phyloP scores from a whole-genome alignment of 768 basidiomycete genomes.

The Lepiota venenata region DNA sequence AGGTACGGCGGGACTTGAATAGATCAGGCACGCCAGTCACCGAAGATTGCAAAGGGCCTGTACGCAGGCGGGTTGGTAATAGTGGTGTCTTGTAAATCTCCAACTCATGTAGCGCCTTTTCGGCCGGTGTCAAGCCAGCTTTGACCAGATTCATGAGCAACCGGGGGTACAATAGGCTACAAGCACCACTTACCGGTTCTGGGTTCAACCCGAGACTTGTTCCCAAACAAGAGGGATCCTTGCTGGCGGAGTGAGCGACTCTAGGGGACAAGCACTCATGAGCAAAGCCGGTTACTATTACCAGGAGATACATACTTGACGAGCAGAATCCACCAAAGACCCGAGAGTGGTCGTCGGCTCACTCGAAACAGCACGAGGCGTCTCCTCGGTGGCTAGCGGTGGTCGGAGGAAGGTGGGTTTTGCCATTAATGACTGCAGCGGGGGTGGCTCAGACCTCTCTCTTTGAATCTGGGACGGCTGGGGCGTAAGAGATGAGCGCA shows the following conservation, averaged over 20 bases:
- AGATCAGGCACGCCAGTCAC: slow-evolving; percentile 51
- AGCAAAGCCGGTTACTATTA: slow-evolving; percentile 6
- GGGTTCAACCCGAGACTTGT: slow-evolving; percentile 24
- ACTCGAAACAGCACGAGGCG: slow-evolving; percentile 12
- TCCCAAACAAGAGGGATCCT: slow-evolving; percentile 47
- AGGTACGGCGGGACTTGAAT: slow-evolving; percentile 51
- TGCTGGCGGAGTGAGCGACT: slow-evolving; percentile 51
- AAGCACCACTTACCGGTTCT: slow-evolving; percentile 22
- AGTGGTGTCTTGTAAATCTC: slow-evolving; percentile 81
- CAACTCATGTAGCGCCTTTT: slow-evolving; percentile 66
- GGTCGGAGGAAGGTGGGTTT: slow-evolving; percentile 72
- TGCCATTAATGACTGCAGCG: slow-evolving; percentile 53
- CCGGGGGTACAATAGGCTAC: background rate
- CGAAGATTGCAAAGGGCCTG: slow-evolving; percentile 30
- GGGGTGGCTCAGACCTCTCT: slow-evolving; percentile 65
- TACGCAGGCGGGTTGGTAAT: slow-evolving; percentile 56
- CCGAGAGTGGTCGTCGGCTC: slow-evolving; percentile 49
- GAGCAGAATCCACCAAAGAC: slow-evolving; percentile 52
- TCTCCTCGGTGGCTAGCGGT: slow-evolving; percentile 32
- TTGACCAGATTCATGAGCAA: slow-evolving; percentile 13
- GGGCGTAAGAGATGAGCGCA: slow-evolving; percentile 71
- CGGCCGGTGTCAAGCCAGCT: slow-evolving; percentile 43
- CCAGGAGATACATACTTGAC: slow-evolving; percentile 40
- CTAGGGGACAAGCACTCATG: slow-evolving; percentile 25
- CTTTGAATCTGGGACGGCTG: slow-evolving; percentile 39